Evolutionary conservation across 73 alveolate genomes (phyloP), one percentile per base, ranked within the genome.

Genomic region (Paramecium bursaria): DNA sequence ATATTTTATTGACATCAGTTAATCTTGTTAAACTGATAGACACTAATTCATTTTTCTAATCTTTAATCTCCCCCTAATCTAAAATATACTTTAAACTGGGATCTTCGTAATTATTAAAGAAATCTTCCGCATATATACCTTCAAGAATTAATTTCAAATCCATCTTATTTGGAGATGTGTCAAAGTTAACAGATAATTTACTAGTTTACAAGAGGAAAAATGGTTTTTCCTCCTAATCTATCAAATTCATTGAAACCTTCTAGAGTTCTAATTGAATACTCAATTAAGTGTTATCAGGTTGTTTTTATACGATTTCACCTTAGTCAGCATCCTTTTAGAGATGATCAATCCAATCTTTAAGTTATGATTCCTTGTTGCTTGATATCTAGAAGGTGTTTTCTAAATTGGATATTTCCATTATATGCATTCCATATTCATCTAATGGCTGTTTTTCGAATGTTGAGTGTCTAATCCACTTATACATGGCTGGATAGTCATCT

Each of bases 391-490:
- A 57, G 27, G 5, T 30, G 33, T 57, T 57, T 14, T 57, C 33
- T 57, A 30, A 48, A 13, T 25, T 57, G 21, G 27, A 1, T 11
- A 57, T 30, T 19, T 2, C 15, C 14, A 57, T 0, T n/a, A 57
- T 42, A 57, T 57, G 27, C 76, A 57, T 57, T 27, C 33, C 33
- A 10, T n/a, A 57, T 57, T 57, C 76, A 57, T 57, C 76, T 14
- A 29, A 7, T 57, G 51, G 51, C 15, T 57, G 3, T 27, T 11
- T 50, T 13, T 30, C 19, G 17, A 57, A 30, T 17, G 27, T 30
- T 10, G 76, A 57, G 33, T 57, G 27, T 29, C 33, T 57, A 11
- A 57, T 25, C 11, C 33, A 57, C 33, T 57, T 57, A 29, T 30
- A 30, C 4, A 27, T 19, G 7, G 19, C 33, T 23, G 76, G 76